Base-by-base conservation (phyloP, 306 rosid species). In the Amphicarpaea edgeworthii region DNA sequence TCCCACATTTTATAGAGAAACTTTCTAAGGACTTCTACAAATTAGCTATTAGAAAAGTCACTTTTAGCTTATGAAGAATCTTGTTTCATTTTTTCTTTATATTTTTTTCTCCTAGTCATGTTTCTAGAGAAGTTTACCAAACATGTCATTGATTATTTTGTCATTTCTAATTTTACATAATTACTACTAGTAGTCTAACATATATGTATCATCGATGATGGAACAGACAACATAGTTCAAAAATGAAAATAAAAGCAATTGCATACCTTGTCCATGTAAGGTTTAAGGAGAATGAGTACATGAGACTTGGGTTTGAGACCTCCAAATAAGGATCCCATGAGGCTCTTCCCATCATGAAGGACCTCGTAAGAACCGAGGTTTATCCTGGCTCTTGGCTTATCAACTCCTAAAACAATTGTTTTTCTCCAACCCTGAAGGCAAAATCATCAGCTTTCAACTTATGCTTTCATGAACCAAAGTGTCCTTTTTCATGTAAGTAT, bases 381-480 rank as follows among this genome's bases (percentile, higher is more conserved):
- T 82, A 91, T 53, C 45, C 1, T 41, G 15, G 97, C 68, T 47
- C 77, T 90, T 26, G 89, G 87, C 76, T 72, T 80, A 85, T 86
- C 96, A 67, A 89, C 90, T 47, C 96, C 98, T 78, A 93, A 21
- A 12, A 93, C 86, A 34, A 93, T 53, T 47, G 93, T 88, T 86
- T 91, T 90, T 30, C 98, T 97, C 98, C 97, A 93, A 46, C 98
- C 98, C 98, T 91, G 79, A 64, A 71, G 40, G 32, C 7, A 68
- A 75, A 73, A 75, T 14, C 38, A 75, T 37, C 21, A 34, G 21
- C 16, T 66, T 45, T 16, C 54, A 14, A 43, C 60, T 46, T 15
- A 32, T 15, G 66, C 41, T 34, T 32, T 58, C 51, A 62, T 6
- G 6, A 67, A 34, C 8, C 26, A 15, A 60, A 16, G 19, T 20